Evolutionary conservation across 148 eudicot genomes (phyloP).

Genomic region (Simmondsia chinensis): DNA sequence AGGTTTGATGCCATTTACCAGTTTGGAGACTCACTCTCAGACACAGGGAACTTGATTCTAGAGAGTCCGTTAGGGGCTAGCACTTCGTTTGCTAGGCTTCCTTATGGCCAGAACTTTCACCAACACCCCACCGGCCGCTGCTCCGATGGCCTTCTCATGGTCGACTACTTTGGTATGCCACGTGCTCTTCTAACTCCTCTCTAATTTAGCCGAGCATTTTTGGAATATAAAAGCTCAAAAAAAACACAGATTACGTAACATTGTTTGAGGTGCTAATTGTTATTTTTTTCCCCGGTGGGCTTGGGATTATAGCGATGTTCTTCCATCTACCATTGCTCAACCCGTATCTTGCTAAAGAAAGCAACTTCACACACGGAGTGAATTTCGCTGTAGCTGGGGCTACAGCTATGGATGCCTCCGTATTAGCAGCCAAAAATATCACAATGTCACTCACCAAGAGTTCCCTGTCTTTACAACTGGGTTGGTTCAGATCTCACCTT

Average conservation of each 20-base stretch:
- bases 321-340: background rate
- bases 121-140: conserved; percentile 3
- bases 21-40: conserved; percentile 7
- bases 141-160: conserved; percentile 10
- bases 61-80: background rate
- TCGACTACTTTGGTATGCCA: conserved; percentile 2
- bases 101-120: conserved; percentile 1
- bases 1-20: conserved; percentile 6
- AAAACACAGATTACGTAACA: background rate
- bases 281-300: background rate
- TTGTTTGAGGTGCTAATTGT: background rate
- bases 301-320: background rate
- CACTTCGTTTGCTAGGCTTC: background rate
- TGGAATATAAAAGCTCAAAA: background rate
- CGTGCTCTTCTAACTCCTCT: background rate
- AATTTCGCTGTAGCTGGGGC: conserved; percentile 10
- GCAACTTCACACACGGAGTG: conserved; percentile 9
- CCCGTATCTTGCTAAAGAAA: conserved; percentile 3
- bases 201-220: background rate
- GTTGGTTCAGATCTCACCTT: conserved; percentile 8
- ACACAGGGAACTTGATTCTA: background rate
- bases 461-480: conserved; percentile 5
- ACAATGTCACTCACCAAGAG: background rate
- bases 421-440: conserved; percentile 1
- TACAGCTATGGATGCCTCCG: conserved; percentile 5